Conservation (phyloP, 352 stramenopile genomes). For the Globisporangium cylindrosporum region DNA sequence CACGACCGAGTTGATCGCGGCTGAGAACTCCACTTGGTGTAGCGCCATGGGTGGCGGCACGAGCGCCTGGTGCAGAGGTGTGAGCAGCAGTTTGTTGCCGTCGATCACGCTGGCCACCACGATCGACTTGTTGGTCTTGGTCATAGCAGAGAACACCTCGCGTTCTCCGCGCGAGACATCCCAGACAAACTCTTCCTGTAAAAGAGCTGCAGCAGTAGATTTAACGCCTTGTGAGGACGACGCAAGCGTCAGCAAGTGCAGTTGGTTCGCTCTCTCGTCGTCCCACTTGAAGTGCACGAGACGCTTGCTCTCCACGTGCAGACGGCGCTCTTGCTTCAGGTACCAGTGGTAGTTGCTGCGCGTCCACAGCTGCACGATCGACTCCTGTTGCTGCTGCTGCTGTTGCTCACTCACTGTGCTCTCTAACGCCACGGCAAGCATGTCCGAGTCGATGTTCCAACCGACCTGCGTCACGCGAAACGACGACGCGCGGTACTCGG, state of each 20-base stretch:
- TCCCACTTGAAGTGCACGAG: slow-evolving; percentile 55
- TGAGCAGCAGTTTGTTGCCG: slow-evolving; percentile 57
- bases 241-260: slow-evolving; percentile 33
- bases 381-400: background rate
- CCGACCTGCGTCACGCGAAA: slow-evolving; percentile 32
- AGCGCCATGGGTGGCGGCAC: slow-evolving; percentile 69
- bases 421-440: slow-evolving; percentile 56
- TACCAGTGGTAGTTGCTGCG: slow-evolving; percentile 87
- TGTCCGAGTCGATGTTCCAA: slow-evolving; percentile 72
- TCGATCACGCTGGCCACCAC: slow-evolving; percentile 61
- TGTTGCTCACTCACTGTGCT: background rate
- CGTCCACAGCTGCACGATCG: slow-evolving; percentile 65
- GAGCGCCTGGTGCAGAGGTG: slow-evolving; percentile 57
- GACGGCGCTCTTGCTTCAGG: slow-evolving; percentile 63
- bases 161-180: slow-evolving; percentile 29
- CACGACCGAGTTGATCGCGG: slow-evolving; percentile 45
- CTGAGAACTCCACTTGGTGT: slow-evolving; percentile 34
- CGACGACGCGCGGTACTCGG: slow-evolving; percentile 26
- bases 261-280: slow-evolving; percentile 34
- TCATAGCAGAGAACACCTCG: slow-evolving; percentile 2
- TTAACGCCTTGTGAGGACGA: background rate
- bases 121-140: slow-evolving; percentile 21
- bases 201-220: slow-evolving; percentile 27
- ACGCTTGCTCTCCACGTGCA: slow-evolving; percentile 14
- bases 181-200: slow-evolving; percentile 58